Evolutionary conservation across 805 yeast species (phyloP), one percentile per base, ranked within the genome.

Genomic region (Schwanniomyces vanrijiae): DNA sequence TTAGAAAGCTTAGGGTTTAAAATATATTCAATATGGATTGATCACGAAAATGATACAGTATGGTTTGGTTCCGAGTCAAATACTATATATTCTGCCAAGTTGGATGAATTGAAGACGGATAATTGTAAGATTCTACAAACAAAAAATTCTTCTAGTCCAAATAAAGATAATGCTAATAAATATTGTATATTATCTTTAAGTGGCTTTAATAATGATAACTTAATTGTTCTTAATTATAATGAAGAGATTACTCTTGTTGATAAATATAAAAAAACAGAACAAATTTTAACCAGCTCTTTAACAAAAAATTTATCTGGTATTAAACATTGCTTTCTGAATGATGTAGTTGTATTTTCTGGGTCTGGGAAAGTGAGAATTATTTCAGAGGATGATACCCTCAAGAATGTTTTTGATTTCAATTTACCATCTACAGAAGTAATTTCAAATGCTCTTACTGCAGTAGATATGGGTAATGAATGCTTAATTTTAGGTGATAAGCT

Each of bases 401-500:
- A 45, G 14, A 39, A 37, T 5, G 42, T 42, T 19, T 47, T 50
- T 34, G 47, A 52, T 18, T 48, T 55, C 20, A 45, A 59, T 2
- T 52, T 70, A 10, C 56, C 66, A 24, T 25, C 61, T 24, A 54
- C 53, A 54, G 77, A 65, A 18, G 59, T 69, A 24, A 58, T 74
- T 7, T 62, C 65, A 1, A 80, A 80, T 50, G 51, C 65, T 14
- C 51, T 78, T n/a, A 69, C 71, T 0, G 64, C 78, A 0, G 47
- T 77, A 16, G 84, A 78, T 31, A 43, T 60, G 5, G 55, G 56
- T 34, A 55, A 53, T 0, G 52, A 53, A 2, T 61, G 68, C 3
- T 46, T 77, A 2, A 55, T 74, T 5, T 41, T 66, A 16, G 86
- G 84, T 7, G 86, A 82, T 58, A 75, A 74, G 43, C 71, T 64